phyloP scores from a whole-genome alignment of 1,139 yeast species.

The Yamadazyma epiphylla region DNA sequence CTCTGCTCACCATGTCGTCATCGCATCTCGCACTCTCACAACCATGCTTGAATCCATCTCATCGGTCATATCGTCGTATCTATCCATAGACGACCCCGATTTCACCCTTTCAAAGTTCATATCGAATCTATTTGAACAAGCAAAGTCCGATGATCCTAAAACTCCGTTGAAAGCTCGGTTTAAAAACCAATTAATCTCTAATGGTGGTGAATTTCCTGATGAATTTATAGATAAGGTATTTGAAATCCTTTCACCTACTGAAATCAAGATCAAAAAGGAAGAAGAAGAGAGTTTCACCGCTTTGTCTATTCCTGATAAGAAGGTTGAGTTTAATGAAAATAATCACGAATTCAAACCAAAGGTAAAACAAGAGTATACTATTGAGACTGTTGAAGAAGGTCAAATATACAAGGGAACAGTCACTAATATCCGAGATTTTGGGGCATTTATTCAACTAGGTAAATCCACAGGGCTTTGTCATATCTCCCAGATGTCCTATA shows the following conservation, averaged over 20 bases:
- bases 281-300: slow-evolving; percentile 8
- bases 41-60: too few species aligned
- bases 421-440: slow-evolving; percentile 58
- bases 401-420: slow-evolving; percentile 60
- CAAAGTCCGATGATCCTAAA: slow-evolving; percentile 15
- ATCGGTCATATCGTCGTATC: too few species aligned
- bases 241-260: slow-evolving; percentile 17
- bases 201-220: slow-evolving; percentile 59
- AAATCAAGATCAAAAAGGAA: slow-evolving; percentile 7
- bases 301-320: slow-evolving; percentile 15
- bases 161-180: slow-evolving; percentile 4
- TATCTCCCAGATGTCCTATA: slow-evolving; percentile 59
- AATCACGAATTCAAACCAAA: slow-evolving; percentile 2
- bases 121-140: slow-evolving; percentile 40
- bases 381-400: slow-evolving; percentile 25
- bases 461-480: slow-evolving; percentile 63
- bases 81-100: slow-evolving; percentile 30
- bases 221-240: slow-evolving; percentile 34
- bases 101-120: slow-evolving; percentile 57
- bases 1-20: too few species aligned
- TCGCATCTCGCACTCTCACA: too few species aligned
- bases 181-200: slow-evolving; percentile 36
- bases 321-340: slow-evolving; percentile 8
- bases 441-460: slow-evolving; percentile 62
- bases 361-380: slow-evolving; percentile 2